Evolutionary conservation across 495 filamentous ascomycete genomes (phyloP), one percentile per base, ranked within the genome.

Genomic region (Podospora australis): DNA sequence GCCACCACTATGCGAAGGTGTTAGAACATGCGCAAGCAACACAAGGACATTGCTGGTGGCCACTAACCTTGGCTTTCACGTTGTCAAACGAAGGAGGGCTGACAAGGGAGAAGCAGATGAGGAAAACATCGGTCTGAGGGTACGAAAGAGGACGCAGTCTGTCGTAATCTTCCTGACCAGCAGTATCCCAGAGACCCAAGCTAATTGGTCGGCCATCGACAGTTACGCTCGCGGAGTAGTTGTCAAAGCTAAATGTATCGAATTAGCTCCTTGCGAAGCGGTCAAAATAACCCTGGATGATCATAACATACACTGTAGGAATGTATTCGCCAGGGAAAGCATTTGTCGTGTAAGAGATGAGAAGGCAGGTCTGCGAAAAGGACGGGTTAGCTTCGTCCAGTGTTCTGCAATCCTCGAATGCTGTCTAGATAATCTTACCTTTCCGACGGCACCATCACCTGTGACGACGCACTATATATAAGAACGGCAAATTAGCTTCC

Each of bases 311-410:
- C 91, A 97, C 94, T 50, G 92, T 98, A 56, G 92, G 92, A 63
- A 98, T 96, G 64, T 98, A 98, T 75, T 98, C 92, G 55, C 92
- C 92, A 13, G 92, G 92, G 68, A 98, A 98, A 32, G 92, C 92
- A 76, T 98, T 98, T 41, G 92, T 98, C 30, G 92, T 97, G 68
- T 97, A 97, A 16, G 92, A 97, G 63, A 98, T 98, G 56, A 98
- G 84, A 48, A 98, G 85, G 74, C 92, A 98, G 75, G 92, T 98
- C 94, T 97, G 59, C n/a, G n/a, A n/a, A n/a, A n/a, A n/a, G n/a
- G n/a, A n/a, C n/a, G n/a, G n/a, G n/a, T n/a, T n/a, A n/a, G n/a
- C n/a, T n/a, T n/a, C n/a, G n/a, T n/a, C n/a, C n/a, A n/a, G n/a
- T n/a, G n/a, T n/a, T n/a, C n/a, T n/a, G n/a, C n/a, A n/a, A n/a